phyloP scores from a whole-genome alignment of 83 land plant genomes.

The Larix sibirica region DNA sequence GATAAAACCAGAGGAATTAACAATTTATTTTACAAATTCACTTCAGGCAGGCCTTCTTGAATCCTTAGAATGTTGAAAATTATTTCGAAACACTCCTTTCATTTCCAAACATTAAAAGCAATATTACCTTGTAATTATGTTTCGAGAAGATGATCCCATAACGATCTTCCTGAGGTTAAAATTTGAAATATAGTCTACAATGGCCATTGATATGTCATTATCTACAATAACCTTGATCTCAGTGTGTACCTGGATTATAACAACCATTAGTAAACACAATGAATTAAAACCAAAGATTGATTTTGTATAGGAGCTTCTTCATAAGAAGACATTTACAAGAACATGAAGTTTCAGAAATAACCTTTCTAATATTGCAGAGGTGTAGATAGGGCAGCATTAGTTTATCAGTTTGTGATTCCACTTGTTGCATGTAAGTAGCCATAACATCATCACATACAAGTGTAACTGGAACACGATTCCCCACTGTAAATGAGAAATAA shows the following conservation, averaged over 20 bases:
- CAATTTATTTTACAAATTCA: neutral
- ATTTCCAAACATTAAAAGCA: neutral
- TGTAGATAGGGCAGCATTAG: slow-evolving; percentile 2
- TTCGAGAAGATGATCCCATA: slow-evolving; percentile 43
- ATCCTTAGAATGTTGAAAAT: too few species aligned
- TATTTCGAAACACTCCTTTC: neutral
- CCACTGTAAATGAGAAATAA: slow-evolving; percentile 15
- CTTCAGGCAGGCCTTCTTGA: neutral
- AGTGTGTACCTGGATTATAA: slow-evolving; percentile 31
- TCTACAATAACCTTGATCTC: slow-evolving; percentile 52
- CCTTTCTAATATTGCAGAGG: slow-evolving; percentile 10
- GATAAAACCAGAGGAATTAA: neutral
- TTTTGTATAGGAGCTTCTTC: neutral
- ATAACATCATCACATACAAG: slow-evolving; percentile 10
- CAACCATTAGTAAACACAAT: neutral
- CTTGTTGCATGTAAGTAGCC: slow-evolving; percentile 15
- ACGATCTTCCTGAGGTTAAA: slow-evolving; percentile 35
- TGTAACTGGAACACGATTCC: slow-evolving; percentile 10
- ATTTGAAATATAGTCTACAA: slow-evolving; percentile 31
- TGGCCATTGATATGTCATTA: slow-evolving; percentile 32
- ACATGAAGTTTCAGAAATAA: neutral
- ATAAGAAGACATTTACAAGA: neutral
- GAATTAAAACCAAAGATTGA: neutral
- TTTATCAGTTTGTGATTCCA: slow-evolving; percentile 16
- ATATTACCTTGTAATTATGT: slow-evolving; percentile 35